These are phyloP conservation scores for Cnidoscolus chayamansa DNA, from an alignment of 441 rosid species.

Conservation along the genomic window DNA sequence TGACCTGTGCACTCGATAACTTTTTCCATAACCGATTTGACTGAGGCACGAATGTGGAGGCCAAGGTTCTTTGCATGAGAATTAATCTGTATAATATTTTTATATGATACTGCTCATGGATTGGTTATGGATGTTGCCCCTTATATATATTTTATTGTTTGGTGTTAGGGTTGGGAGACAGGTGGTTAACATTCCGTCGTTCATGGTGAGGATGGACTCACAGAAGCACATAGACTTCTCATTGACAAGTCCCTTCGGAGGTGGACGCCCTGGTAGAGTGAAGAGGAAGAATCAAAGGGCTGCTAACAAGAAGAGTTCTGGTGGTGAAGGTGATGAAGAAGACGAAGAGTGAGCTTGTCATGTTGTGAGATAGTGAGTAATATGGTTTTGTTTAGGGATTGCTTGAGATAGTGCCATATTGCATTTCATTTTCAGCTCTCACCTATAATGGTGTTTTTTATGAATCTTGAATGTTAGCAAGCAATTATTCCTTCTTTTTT, in stretches of 20 bases:
- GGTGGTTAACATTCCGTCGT: constrained; percentile 82
- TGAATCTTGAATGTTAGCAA: background rate
- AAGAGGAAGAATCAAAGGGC: constrained; percentile 33
- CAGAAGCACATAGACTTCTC: constrained; percentile 38
- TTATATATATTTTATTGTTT: background rate
- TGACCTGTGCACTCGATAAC: background rate
- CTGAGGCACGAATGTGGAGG: too few species aligned
- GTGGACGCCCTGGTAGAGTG: constrained; percentile 31
- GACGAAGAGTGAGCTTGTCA: constrained; percentile 13
- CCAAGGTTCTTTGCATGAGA: background rate
- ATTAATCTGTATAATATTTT: background rate
- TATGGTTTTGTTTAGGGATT: background rate
- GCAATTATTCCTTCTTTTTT: background rate
- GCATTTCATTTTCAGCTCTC: background rate
- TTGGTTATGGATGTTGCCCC: background rate
- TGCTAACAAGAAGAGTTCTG: constrained; percentile 29
- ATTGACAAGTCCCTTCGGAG: constrained; percentile 32
- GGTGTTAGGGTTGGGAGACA: constrained; percentile 74
- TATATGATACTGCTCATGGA: background rate
- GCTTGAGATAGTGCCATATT: background rate
- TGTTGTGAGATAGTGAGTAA: background rate
- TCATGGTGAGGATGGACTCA: constrained; percentile 75
- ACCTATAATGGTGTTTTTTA: background rate
- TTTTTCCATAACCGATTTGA: background rate
- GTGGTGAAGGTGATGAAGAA: constrained; percentile 35